Percentiles rank a stretch among this genome's conserved stretches.
Evolutionary conservation across 2,329 filamentous ascomycete genomes (phyloP).

Genomic region (Exophiala sp.): DNA sequence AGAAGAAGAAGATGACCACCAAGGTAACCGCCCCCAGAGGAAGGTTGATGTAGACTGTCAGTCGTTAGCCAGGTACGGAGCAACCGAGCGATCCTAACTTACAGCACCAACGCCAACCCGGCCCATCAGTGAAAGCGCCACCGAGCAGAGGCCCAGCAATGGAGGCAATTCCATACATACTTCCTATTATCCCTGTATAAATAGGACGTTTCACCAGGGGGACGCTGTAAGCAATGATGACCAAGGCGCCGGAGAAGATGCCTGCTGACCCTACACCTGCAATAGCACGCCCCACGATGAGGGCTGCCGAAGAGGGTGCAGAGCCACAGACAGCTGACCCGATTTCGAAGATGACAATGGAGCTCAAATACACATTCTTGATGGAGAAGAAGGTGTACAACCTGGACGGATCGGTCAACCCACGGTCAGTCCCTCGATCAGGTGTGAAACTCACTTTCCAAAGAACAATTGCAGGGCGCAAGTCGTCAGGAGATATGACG

Average conservation of each 20-base stretch:
- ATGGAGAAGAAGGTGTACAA: conserved; percentile 45
- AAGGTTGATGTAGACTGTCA: conserved; percentile 42
- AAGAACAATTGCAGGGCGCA: conserved; percentile 29
- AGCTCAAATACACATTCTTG: conserved; percentile 39
- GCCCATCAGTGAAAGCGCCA: conserved; percentile 40
- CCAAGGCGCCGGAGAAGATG: conserved; percentile 31
- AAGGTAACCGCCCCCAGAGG: conserved; percentile 40
- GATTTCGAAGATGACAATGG: conserved; percentile 41
- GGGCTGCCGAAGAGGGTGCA: conserved; percentile 31
- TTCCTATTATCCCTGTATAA: conserved; percentile 48
- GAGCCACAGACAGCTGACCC: conserved; percentile 41
- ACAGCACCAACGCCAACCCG: conserved; percentile 36
- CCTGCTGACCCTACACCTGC: conserved; percentile 32
- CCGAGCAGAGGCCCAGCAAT: conserved; percentile 36
- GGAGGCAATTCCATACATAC: conserved; percentile 41
- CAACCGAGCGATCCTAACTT: background rate
- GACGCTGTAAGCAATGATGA: conserved; percentile 37
- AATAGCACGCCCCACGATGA: conserved; percentile 35
- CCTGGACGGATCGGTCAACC: conserved; percentile 27
- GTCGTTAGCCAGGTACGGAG: background rate
- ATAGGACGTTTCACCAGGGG: conserved; percentile 51
- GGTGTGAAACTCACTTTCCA: conserved; percentile 23
- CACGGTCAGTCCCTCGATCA: background rate
- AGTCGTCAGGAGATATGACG: conserved; percentile 28
- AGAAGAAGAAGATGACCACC: conserved; percentile 45